Evolutionary conservation across 1,284 basidiomycete species (phyloP).

Genomic region (Cystobasidium pallidum): DNA sequence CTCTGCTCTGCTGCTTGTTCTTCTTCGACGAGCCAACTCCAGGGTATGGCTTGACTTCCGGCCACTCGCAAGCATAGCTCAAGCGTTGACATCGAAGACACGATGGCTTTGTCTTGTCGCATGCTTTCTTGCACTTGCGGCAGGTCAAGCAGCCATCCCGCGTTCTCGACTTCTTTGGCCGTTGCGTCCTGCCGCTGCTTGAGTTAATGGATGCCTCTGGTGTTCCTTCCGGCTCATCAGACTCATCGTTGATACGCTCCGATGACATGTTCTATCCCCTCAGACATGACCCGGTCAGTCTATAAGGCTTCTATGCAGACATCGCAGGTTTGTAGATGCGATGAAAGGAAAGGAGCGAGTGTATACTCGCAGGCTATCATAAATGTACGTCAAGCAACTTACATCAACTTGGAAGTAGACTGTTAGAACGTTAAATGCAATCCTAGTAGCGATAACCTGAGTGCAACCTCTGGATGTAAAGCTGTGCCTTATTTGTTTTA

Average conservation of each 20-base stretch:
- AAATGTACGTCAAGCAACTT: too few relatives aligned
- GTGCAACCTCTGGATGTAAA: too few relatives aligned
- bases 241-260: neutral
- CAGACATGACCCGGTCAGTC: neutral
- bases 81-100: slow-evolving; percentile 16
- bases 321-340: too few relatives aligned
- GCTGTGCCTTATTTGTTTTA: too few relatives aligned
- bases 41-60: neutral
- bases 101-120: slow-evolving; percentile 29
- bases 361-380: too few relatives aligned
- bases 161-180: slow-evolving; percentile 8
- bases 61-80: slow-evolving; percentile 27
- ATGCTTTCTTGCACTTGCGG: slow-evolving; percentile 21
- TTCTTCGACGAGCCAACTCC: neutral
- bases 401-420: too few relatives aligned
- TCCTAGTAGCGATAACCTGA: too few relatives aligned
- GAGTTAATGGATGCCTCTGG: neutral
- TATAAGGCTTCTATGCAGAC: neutral
- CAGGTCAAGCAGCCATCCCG: slow-evolving; percentile 33
- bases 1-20: neutral
- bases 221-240: slow-evolving; percentile 2
- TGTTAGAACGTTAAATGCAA: too few relatives aligned
- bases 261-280: neutral
- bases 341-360: too few relatives aligned
- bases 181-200: neutral